Conservation (phyloP, 2,329 filamentous ascomycete genomes). For the Cryphonectria carpinicola region DNA sequence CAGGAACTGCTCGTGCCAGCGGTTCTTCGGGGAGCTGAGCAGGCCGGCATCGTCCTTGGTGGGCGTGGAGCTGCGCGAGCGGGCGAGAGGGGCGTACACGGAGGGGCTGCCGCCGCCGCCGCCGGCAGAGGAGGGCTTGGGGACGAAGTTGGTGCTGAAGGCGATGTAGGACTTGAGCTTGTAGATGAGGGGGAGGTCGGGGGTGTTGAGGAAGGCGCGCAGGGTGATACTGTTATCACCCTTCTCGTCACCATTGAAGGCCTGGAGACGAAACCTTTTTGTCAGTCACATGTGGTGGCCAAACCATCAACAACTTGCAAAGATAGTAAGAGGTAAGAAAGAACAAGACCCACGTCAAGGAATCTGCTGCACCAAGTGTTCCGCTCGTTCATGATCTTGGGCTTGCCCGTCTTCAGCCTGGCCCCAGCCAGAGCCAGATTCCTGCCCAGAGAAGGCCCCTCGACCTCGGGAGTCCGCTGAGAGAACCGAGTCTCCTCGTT, state of each 20-base stretch:
- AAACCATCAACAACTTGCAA: neutral
- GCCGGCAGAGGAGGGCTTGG: too few species aligned
- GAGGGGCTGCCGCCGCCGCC: neutral
- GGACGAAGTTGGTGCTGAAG: conserved; percentile 9
- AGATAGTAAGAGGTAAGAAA: neutral
- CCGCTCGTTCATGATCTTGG: conserved; percentile 12
- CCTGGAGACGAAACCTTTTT: neutral
- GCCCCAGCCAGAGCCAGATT: neutral
- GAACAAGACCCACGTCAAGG: neutral
- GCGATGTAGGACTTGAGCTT: conserved; percentile 12
- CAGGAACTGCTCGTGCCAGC: neutral
- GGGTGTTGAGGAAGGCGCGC: conserved; percentile 7
- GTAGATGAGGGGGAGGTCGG: conserved; percentile 13
- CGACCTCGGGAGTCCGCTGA: neutral
- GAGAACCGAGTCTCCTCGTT: neutral
- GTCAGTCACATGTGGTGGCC: neutral
- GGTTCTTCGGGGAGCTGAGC: neutral
- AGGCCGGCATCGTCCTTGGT: neutral
- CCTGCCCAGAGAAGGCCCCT: neutral
- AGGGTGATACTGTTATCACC: conserved; percentile 6
- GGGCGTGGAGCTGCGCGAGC: neutral
- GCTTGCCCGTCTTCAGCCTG: neutral
- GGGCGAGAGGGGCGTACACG: neutral
- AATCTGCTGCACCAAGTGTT: conserved; percentile 7
- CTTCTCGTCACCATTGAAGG: neutral